Evolutionary conservation across 2,329 filamentous ascomycete species (phyloP), one percentile per base, ranked within the genome.

Genomic region (Aspergillus melleus): DNA sequence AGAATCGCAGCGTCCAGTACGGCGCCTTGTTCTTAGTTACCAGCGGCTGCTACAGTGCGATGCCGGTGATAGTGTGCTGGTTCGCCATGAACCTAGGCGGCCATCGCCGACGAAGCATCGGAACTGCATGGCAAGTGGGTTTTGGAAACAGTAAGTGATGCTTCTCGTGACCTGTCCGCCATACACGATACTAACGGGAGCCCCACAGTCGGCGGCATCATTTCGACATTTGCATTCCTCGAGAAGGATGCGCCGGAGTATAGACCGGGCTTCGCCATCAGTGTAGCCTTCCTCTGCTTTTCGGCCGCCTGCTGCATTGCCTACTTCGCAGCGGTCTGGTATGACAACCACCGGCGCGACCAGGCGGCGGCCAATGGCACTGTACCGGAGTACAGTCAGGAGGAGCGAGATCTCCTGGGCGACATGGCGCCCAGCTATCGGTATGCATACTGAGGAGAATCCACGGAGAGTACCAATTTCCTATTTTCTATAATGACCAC

Each of bases 11-110:
- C 12, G 77, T 91, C 6, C 84, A 95, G 73, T 97, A 96, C 69
- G 89, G 81, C 0, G 90, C 89, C 0, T 83, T 97, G 0, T 96
- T 96, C 80, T 80, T 97, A 32, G 86, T 96, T 53, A 89, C 90
- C 2, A 88, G 88, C 78, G 91, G 91, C 53, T 84, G 86, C 0
- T 97, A 96, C 76, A 88, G 87, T 1, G 91, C 92, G n/a, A 93
- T 96, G 89, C 92, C 94, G 0, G 88, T 96, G 30, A 86, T 92
- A 49, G 85, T 92, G 8, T 92, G 89, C 73, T 93, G 90, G 90
- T 92, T 89, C 74, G 89, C 88, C 67, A 91, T 92, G 86, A 93
- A 92, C 67, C 79, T 92, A 1, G 86, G 86, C 2, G 90, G 89
- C 0, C 90, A 92, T 71, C 88, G 88, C 59, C 83, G 89, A 3